Base-by-base conservation (phyloP, 371 early-diverging fungal genomes). In the Haplosporangium sp. region DNA sequence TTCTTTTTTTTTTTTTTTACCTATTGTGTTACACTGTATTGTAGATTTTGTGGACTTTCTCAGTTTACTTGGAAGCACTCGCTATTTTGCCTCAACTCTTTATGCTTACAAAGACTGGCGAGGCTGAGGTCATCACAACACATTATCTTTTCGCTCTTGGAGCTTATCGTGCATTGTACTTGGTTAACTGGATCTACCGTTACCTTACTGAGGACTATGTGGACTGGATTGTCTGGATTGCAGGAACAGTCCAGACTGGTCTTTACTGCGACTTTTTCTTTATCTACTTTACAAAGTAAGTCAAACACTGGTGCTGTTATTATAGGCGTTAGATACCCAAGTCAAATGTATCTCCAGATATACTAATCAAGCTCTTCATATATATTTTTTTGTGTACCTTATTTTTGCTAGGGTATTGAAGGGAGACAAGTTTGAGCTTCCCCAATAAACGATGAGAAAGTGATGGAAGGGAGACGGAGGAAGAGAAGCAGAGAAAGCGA, bases 71-170 rank as follows among this genome's bases (percentile, higher is more conserved):
- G 47, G 99, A 99, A 84, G 88, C 97, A 6, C 97, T 99, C 0
- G 98, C 99, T 3, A 99, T 99, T 86, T 83, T 99, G 62, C 99
- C 99, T 19, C 99, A 99, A 84, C 90, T 99, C 35, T 96, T 97
- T 81, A 95, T 96, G 91, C 86, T 99, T 61, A 93, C 96, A 37
- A 92, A 96, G 69, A 97, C 97, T 3, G 99, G 99, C 19, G 99
- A 99, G 83, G 98, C 98, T 11, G 99, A 99, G 76, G 97, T 96
- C 6, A 97, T 99, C 76, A 99, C 99, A 2, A 93, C 96, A 2
- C 98, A 98, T 78, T 99, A 99, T 85, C 85, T 99, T 47, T 96
- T 99, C 85, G 96, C 99, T 2, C 85, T 99, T 27, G 99, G 99
- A 4, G 94, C 94, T 2, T 99, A 99, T 84, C 94, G 99, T 44